Evolutionary conservation across 2,329 filamentous ascomycete genomes (phyloP).

Genomic region (Elsinoe batatas): DNA sequence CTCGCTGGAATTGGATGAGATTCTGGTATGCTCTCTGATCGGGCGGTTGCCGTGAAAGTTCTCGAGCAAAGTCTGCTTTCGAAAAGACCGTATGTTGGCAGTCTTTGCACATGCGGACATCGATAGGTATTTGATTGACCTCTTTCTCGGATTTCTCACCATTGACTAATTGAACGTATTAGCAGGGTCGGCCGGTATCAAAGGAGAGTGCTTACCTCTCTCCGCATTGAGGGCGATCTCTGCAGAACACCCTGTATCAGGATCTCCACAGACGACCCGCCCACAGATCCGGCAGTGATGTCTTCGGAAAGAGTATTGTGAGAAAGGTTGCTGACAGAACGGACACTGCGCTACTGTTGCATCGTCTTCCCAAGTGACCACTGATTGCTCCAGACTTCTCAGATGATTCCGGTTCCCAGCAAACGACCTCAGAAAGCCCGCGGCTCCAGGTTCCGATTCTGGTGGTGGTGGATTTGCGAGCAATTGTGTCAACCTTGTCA

Average conservation of each 20-base stretch:
- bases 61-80: conserved; percentile 66
- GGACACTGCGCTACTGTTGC: conserved; percentile 69
- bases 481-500: conserved; percentile 81
- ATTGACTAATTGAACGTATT: conserved; percentile 19
- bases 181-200: neutral
- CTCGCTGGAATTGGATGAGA: conserved; percentile 74
- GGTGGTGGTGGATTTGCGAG: conserved; percentile 61
- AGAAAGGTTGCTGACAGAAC: conserved; percentile 93
- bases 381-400: conserved; percentile 76
- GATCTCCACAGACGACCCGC: conserved; percentile 83
- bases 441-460: conserved; percentile 45
- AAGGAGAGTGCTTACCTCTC: conserved; percentile 39
- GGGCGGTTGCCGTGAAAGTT: conserved; percentile 56
- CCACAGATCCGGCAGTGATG: conserved; percentile 95
- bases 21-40: conserved; percentile 77
- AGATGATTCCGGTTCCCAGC: conserved; percentile 49
- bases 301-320: conserved; percentile 80
- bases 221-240: conserved; percentile 74
- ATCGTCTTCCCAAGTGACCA: conserved; percentile 95
- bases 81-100: conserved; percentile 65
- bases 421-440: conserved; percentile 48
- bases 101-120: conserved; percentile 85
- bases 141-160: conserved; percentile 33
- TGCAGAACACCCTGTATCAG: conserved; percentile 69
- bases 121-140: conserved; percentile 53